Conservation (phyloP, 495 filamentous ascomycete genomes). For the Aspergillus funiculosus region DNA sequence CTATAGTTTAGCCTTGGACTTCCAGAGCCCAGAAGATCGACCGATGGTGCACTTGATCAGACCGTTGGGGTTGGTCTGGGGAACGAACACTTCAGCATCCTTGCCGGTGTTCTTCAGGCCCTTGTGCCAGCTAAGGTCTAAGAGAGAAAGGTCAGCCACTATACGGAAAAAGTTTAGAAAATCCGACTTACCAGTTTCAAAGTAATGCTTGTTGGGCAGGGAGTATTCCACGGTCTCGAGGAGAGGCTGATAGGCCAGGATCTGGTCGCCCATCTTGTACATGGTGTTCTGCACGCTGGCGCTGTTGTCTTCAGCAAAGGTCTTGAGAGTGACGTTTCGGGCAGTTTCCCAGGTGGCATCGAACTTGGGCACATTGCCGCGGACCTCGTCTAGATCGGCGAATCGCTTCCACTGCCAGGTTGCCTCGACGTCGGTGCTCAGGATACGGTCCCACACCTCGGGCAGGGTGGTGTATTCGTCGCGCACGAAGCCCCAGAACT, state of each 20-base stretch:
- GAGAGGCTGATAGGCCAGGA: slow-evolving; percentile 67
- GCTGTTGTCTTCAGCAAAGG: slow-evolving; percentile 85
- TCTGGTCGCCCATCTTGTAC: slow-evolving; percentile 95
- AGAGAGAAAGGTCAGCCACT: slow-evolving; percentile 17
- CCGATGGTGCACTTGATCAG: slow-evolving; percentile 92
- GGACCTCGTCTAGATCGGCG: slow-evolving; percentile 59
- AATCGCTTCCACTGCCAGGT: slow-evolving; percentile 80
- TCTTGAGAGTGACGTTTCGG: slow-evolving; percentile 77
- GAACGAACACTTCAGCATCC: slow-evolving; percentile 92
- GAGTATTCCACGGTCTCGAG: slow-evolving; percentile 72
- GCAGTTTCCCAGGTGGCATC: slow-evolving; percentile 71
- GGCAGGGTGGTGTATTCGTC: slow-evolving; percentile 88
- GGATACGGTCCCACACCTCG: slow-evolving; percentile 90
- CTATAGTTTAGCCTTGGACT: slow-evolving; percentile 39
- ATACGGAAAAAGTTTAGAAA: not conserved
- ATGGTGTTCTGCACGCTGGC: slow-evolving; percentile 94
- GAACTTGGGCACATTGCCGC: slow-evolving; percentile 58
- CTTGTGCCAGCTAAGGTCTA: slow-evolving; percentile 96
- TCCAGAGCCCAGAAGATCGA: slow-evolving; percentile 38
- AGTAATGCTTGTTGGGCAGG: slow-evolving; percentile 97
- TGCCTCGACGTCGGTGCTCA: slow-evolving; percentile 86
- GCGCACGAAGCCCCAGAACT: slow-evolving; percentile 87
- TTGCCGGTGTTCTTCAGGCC: slow-evolving; percentile 94
- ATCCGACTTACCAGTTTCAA: slow-evolving; percentile 71
- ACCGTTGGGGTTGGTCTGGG: slow-evolving; percentile 88